Percentiles rank a stretch among this genome's conserved stretches.
phyloP scores from a whole-genome alignment of 2,329 filamentous ascomycete genomes.

The Aspergillus puulaauensis region DNA sequence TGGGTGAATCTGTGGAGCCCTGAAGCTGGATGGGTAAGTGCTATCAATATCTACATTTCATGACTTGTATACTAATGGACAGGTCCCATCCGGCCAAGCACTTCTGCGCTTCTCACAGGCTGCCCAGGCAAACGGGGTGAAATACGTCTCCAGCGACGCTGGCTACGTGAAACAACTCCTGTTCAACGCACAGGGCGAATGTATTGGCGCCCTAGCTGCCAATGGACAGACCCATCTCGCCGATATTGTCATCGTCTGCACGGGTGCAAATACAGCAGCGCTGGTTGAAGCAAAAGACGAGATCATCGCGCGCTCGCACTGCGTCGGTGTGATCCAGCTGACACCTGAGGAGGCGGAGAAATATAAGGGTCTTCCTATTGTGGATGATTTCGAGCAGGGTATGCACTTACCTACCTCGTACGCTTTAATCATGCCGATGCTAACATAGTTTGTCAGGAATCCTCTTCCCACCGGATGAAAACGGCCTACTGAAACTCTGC shows the following conservation, averaged over 20 bases:
- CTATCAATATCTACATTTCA: too few relatives aligned
- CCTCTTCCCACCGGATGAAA: neutral
- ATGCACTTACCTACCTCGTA: too few relatives aligned
- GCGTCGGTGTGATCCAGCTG: neutral
- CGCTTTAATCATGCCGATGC: too few relatives aligned
- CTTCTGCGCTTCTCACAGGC: neutral
- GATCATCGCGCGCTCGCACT: neutral
- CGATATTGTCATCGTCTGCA: neutral
- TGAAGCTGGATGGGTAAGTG: neutral
- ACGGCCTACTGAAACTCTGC: neutral
- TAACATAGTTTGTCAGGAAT: neutral
- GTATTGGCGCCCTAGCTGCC: neutral
- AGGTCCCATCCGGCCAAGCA: too few relatives aligned
- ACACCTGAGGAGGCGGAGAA: neutral
- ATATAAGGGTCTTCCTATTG: neutral
- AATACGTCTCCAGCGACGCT: neutral
- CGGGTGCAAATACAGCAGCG: neutral
- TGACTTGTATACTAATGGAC: too few relatives aligned
- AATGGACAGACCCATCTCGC: neutral
- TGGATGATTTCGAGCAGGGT: constrained; percentile 1
- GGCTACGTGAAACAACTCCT: neutral
- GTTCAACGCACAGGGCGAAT: neutral
- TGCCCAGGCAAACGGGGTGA: neutral
- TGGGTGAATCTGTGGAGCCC: neutral
- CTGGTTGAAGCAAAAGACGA: neutral